These are phyloP conservation scores for Aaosphaeria arxii DNA, from an alignment of 2,329 filamentous ascomycete species.

Conservation along the genomic window DNA sequence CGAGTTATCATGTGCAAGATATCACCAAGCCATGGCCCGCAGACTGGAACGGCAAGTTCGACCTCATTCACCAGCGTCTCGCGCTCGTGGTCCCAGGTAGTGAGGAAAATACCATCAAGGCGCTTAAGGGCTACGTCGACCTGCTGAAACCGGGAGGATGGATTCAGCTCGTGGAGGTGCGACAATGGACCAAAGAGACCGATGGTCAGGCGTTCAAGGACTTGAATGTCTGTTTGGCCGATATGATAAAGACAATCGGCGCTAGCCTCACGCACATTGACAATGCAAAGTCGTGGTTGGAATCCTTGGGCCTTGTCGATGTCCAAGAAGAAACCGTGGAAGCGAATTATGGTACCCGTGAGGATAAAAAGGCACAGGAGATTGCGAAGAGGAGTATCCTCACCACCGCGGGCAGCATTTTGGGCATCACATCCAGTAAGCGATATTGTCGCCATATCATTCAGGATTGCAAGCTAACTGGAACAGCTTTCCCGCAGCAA, in stretches of 20 bases:
- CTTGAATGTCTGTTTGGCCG: not conserved
- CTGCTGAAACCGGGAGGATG: constrained; percentile 8
- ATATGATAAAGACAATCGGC: not conserved
- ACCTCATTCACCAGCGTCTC: constrained; percentile 8
- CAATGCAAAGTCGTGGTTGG: not conserved
- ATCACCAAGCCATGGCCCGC: constrained; percentile 6
- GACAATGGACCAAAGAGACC: not conserved
- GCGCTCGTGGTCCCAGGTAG: not conserved
- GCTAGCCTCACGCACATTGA: not conserved
- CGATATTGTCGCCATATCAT: not conserved
- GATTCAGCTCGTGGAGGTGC: constrained; percentile 6
- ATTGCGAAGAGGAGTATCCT: not conserved
- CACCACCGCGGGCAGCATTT: not conserved
- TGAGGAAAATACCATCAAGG: not conserved
- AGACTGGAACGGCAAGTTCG: constrained; percentile 3
- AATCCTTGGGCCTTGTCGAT: not conserved
- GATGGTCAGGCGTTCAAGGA: not conserved
- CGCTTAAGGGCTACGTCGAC: not conserved
- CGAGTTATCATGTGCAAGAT: constrained; percentile 2
- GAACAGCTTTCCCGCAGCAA: not conserved
- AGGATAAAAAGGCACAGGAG: not conserved
- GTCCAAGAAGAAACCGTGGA: not conserved
- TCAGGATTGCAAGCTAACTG: not conserved
- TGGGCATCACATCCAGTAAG: not conserved
- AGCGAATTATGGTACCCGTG: not conserved